Percentiles rank a stretch among this genome's conserved stretches.
These are phyloP conservation scores for Pseudocercospora fuligena DNA, from an alignment of 2,329 filamentous ascomycete genomes.

Conservation along the genomic window DNA sequence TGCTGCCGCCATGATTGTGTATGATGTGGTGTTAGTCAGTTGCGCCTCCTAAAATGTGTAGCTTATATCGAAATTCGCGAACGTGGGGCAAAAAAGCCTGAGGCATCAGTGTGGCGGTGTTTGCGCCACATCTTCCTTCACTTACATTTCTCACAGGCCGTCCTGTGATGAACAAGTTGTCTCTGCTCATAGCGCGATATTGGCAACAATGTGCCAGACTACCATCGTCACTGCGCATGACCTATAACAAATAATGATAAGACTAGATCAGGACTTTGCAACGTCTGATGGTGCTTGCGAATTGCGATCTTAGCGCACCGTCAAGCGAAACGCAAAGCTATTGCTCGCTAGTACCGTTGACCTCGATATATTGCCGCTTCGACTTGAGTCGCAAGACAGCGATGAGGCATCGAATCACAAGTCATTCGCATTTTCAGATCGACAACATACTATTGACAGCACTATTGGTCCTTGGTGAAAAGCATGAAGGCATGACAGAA, in stretches of 20 bases:
- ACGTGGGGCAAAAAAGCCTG: not conserved
- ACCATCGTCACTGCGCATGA: not conserved
- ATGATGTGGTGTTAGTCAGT: not conserved
- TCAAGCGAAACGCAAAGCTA: conserved; percentile 3
- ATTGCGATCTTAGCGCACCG: not conserved
- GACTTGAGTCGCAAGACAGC: not conserved
- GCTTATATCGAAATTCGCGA: not conserved
- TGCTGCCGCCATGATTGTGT: conserved; percentile 35
- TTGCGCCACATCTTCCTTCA: not conserved
- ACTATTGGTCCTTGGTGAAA: not conserved
- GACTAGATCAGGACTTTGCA: not conserved
- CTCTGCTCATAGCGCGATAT: not conserved
- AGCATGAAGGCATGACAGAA: not conserved
- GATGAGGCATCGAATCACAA: conserved; percentile 4
- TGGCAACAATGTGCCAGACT: not conserved
- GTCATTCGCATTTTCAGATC: not conserved
- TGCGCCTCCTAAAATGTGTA: not conserved
- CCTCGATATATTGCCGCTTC: not conserved
- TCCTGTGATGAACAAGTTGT: not conserved
- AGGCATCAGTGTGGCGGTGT: not conserved
- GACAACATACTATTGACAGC: not conserved
- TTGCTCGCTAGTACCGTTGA: conserved; percentile 7
- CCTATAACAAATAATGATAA: not conserved
- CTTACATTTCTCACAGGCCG: not conserved
- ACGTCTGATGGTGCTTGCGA: not conserved